These are phyloP conservation scores for Dendrobium officinale DNA, from an alignment of 106 monocot species.

Conservation along the genomic window DNA sequence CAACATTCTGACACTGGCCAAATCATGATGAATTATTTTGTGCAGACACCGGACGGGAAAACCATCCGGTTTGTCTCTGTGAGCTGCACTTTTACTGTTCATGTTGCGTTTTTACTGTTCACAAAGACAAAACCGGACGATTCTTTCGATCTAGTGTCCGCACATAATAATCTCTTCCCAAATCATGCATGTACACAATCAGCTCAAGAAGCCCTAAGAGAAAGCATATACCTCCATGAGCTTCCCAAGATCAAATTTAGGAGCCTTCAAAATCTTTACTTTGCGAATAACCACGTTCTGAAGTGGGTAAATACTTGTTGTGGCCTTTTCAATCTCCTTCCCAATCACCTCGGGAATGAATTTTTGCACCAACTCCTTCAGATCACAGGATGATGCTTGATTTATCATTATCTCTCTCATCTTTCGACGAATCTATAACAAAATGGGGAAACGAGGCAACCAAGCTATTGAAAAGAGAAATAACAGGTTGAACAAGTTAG, in stretches of 20 bases:
- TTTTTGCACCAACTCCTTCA: conserved; percentile 66
- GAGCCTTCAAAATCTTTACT: conserved; percentile 82
- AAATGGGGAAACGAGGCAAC: background rate
- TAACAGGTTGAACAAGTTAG: no score
- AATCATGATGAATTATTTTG: no score
- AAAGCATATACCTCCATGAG: conserved; percentile 64
- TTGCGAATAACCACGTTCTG: conserved; percentile 83
- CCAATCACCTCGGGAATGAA: conserved; percentile 83
- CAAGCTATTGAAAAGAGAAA: background rate
- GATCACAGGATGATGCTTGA: conserved; percentile 61
- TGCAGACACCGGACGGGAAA: no score
- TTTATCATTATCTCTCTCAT: conserved; percentile 82
- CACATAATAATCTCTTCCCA: no score
- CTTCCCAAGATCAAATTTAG: conserved; percentile 80
- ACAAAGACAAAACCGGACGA: no score
- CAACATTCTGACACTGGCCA: no score
- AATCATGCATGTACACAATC: background rate
- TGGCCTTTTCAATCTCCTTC: conserved; percentile 86
- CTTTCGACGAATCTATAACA: conserved; percentile 58
- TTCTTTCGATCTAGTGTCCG: no score
- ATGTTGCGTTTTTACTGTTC: no score
- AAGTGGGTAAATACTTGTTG: conserved; percentile 66
- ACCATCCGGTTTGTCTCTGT: no score
- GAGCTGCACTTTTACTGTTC: no score
- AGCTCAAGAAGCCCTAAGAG: no score